Percentiles rank a stretch among this genome's conserved stretches.
Conservation (phyloP, 208 protist genomes). For the Herpetomonas samuelpessoai region DNA sequence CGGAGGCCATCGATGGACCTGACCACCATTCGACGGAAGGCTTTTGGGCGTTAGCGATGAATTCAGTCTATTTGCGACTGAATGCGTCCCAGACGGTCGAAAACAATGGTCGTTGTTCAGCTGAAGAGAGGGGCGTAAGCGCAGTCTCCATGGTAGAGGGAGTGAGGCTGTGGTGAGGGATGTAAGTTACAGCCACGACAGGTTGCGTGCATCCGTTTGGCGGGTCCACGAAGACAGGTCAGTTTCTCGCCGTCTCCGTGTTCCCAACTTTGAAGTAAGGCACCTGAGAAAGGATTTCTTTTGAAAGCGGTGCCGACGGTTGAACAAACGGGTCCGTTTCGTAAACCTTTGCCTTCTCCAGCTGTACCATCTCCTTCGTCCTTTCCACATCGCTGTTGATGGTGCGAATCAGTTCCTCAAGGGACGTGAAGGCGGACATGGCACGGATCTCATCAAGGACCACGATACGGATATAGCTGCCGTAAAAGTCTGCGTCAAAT, state of each 20-base stretch:
- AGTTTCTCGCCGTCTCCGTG: not conserved
- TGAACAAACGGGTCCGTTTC: slow-evolving; percentile 39
- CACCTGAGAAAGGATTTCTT: slow-evolving; percentile 2
- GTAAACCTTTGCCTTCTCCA: slow-evolving; percentile 18
- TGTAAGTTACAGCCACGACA: no score
- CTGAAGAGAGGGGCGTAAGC: no score
- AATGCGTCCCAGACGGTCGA: no score
- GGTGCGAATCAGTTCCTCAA: slow-evolving; percentile 74
- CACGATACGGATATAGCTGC: slow-evolving; percentile 60
- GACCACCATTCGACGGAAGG: no score
- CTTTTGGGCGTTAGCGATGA: no score
- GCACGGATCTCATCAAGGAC: slow-evolving; percentile 53
- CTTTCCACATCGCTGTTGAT: slow-evolving; percentile 65
- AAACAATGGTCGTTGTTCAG: no score
- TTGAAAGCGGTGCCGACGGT: slow-evolving; percentile 12
- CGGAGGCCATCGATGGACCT: no score
- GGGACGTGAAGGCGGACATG: slow-evolving; percentile 63
- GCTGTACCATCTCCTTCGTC: slow-evolving; percentile 29
- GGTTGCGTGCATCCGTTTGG: no score
- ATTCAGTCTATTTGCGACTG: no score
- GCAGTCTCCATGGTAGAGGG: no score
- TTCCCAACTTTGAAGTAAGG: slow-evolving; percentile 10
- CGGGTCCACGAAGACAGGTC: slow-evolving; percentile 7
- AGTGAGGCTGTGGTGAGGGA: no score
- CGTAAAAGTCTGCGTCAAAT: slow-evolving; percentile 89